Evolutionary conservation across 1,284 basidiomycete genomes (phyloP), one percentile per base, ranked within the genome.

Genomic region (Schizophyllum amplum): DNA sequence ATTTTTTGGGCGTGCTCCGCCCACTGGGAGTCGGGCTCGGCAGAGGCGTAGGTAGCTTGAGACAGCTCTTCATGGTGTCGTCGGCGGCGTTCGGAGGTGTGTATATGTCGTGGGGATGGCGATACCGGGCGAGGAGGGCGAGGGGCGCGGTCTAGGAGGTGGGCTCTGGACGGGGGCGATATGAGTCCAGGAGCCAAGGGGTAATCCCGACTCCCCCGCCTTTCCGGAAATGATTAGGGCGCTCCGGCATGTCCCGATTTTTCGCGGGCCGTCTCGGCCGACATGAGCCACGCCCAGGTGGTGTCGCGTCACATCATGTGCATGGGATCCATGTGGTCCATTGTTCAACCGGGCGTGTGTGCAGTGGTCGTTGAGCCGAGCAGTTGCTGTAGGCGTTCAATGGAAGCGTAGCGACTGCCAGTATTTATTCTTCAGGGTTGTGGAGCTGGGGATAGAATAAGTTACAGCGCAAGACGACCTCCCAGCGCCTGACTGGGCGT

Each of bases 11-110:
- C 56, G 51, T 56, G 61, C 47, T 59, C 42, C 56, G 59, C 54
- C 53, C 22, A 56, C 60, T 61, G 59, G 58, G 62, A 51, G 64
- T 63, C 51, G 69, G 70, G 51, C 65, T 68, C 50, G 67, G 67
- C 23, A 61, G 62, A 1, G 67, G 67, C 1, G 33, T 42, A 17
- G 66, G 61, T 55, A 63, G 60, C 64, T 77, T 78, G 51, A 79
- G 68, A 64, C 77, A 79, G 64, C 75, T 75, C 65, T 76, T 79
- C 72, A 76, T 73, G 42, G 20, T 60, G 53, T 51, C 42, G 13
- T 42, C 33, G 33, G 33, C 13, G 13, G 33, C 33, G 33, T 17
- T 42, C 33, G 33, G 33, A 17, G 33, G 11, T 17, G 33, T 17
- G 33, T 42, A 42, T 42, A 42, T 42, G 33, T 42, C 33, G 33